Base-by-base conservation (phyloP, 148 eudicot species). In the Tetragonia tetragonoides region DNA sequence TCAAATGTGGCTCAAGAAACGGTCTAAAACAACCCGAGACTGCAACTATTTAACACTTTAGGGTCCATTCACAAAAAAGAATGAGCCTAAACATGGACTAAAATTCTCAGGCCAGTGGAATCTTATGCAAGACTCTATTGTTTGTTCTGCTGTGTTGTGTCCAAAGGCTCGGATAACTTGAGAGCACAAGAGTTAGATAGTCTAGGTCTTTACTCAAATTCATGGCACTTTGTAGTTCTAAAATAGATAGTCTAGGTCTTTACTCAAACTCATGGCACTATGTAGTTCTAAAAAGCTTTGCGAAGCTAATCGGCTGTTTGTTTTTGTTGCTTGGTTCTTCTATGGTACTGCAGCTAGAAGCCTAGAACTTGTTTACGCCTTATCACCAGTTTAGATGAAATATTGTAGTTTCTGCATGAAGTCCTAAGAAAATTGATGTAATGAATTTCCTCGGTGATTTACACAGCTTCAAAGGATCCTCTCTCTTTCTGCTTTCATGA, bases 191-290 rank as follows among this genome's bases (percentile, higher is more conserved):
- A 44, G 47, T 44, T 44, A 44, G 47, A 5, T 44, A 16, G 9
- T 15, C 18, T 53, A 53, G 5, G 57, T 3, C 54, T 68, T 17
- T 46, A 20, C 72, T 68, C 56, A 42, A 10, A 20, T 68, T 20
- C 16, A 68, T 42, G 74, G 74, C 57, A 53, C 57, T 53, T 4
- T 9, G 11, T 56, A 10, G 17, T 20, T 56, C n/a, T 20, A 15
- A 56, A 3, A 20, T 44, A 44, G 47, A 5, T 44, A 16, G 9
- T 15, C 18, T 53, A 53, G 9, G 59, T 3, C 56, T 44, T 18
- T 46, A 20, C 72, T 69, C 56, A 42, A 10, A n/a, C 44, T 20
- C 17, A 69, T 42, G 74, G 74, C 59, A 53, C 59, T 53, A 53
- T 11, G 15, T 57, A 12, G 18, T 20, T 57, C n/a, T 20, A 16